Percentiles rank a stretch among this genome's conserved stretches.
These are phyloP conservation scores for Fusarium austroafricanum DNA, from an alignment of 2,329 filamentous ascomycete species.

Conservation along the genomic window DNA sequence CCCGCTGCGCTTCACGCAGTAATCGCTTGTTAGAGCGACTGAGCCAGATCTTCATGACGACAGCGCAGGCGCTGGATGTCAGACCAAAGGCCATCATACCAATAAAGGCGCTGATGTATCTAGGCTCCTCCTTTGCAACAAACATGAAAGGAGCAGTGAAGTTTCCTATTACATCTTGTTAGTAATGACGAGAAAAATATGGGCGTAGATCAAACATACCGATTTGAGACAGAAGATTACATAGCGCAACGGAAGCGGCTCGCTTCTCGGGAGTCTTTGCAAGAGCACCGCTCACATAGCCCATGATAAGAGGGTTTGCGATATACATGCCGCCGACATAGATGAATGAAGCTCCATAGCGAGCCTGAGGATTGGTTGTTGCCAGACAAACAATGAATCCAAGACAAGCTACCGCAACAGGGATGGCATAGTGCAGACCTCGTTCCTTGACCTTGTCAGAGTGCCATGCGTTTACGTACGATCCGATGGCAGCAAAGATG, in stretches of 20 bases:
- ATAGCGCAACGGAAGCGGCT: slow-evolving; percentile 14
- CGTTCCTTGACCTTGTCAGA: slow-evolving; percentile 26
- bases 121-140: slow-evolving; percentile 13
- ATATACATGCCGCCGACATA: slow-evolving; percentile 19
- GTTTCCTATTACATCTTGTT: background rate
- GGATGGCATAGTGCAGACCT: slow-evolving; percentile 10
- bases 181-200: background rate
- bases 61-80: slow-evolving; percentile 1
- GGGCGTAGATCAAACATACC: background rate
- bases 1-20: slow-evolving; percentile 13
- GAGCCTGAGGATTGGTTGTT: background rate
- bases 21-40: slow-evolving; percentile 14
- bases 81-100: slow-evolving; percentile 23
- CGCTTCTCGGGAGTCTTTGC: slow-evolving; percentile 14
- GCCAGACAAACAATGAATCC: slow-evolving; percentile 20
- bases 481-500: slow-evolving; percentile 18
- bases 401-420: background rate
- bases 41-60: slow-evolving; percentile 18
- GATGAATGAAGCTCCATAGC: slow-evolving; percentile 12
- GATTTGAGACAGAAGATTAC: slow-evolving; percentile 13
- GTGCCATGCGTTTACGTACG: slow-evolving; percentile 23
- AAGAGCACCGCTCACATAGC: slow-evolving; percentile 18
- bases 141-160: slow-evolving; percentile 25
- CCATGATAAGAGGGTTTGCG: slow-evolving; percentile 23
- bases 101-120: slow-evolving; percentile 20